Conservation (phyloP, 2,329 filamentous ascomycete genomes). For the Fusarium domesticum region DNA sequence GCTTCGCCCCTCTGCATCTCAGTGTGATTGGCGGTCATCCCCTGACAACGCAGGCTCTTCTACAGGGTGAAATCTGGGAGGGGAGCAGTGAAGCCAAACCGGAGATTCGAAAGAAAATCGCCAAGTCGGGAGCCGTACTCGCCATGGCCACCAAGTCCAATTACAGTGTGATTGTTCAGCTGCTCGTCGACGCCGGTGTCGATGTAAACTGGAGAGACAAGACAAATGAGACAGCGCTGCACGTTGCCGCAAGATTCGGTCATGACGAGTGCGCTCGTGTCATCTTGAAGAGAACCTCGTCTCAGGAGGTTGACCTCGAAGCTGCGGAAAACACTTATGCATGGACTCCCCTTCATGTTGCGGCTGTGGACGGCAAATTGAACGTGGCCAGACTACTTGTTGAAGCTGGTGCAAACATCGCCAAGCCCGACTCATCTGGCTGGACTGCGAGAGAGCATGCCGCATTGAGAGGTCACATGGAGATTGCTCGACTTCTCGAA, state of each 20-base stretch:
- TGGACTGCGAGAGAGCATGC: constrained; percentile 96
- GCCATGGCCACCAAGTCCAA: constrained; percentile 86
- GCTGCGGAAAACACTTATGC: constrained; percentile 78
- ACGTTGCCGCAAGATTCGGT: constrained; percentile 86
- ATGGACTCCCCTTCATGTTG: constrained; percentile 94
- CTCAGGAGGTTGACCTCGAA: constrained; percentile 73
- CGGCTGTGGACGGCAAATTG: constrained; percentile 82
- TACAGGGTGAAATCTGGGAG: constrained; percentile 77
- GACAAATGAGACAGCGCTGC: constrained; percentile 85
- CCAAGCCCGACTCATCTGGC: constrained; percentile 76
- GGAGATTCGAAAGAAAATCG: constrained; percentile 64
- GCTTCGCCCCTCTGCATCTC: constrained; percentile 85
- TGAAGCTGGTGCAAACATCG: constrained; percentile 71
- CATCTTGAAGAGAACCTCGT: constrained; percentile 65
- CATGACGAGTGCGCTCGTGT: constrained; percentile 76
- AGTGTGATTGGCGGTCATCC: constrained; percentile 90
- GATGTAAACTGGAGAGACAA: constrained; percentile 93
- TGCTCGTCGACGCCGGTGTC: constrained; percentile 85
- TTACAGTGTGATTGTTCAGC: constrained; percentile 76
- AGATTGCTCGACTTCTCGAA: constrained; percentile 69
- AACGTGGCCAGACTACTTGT: constrained; percentile 73
- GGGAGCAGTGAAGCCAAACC: constrained; percentile 60
- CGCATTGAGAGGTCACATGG: constrained; percentile 80
- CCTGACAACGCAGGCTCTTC: constrained; percentile 74
- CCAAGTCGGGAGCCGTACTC: constrained; percentile 83